Percentiles rank a stretch among this genome's conserved stretches.
Evolutionary conservation across 176 grass and related monocot genomes (phyloP).

Genomic region (Oryza brachyantha): DNA sequence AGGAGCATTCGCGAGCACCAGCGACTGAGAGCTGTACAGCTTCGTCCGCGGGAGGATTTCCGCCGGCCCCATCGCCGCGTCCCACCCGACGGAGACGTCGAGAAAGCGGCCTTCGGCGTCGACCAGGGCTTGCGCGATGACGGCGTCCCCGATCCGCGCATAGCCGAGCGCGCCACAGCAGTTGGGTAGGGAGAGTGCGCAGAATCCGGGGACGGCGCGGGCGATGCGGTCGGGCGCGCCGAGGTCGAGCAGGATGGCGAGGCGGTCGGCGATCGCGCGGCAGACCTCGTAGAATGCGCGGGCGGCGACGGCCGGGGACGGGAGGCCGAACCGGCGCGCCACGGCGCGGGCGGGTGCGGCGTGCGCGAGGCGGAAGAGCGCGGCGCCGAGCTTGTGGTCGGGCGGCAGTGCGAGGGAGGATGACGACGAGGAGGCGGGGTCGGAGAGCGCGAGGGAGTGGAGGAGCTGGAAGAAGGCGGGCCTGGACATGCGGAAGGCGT

Average conservation of each 20-base stretch:
- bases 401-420: conserved; percentile 43
- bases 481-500: conserved; percentile 73
- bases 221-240: conserved; percentile 54
- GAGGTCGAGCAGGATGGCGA: conserved; percentile 60
- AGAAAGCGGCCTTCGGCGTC: conserved; percentile 87
- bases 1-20: conserved; percentile 55
- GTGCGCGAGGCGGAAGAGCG: conserved; percentile 89
- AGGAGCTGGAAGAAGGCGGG: conserved; percentile 71
- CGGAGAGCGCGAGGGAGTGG: conserved; percentile 53
- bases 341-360: conserved; percentile 51
- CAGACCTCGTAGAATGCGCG: conserved; percentile 88
- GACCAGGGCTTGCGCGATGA: conserved; percentile 67
- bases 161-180: conserved; percentile 84
- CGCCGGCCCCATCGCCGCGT: conserved; percentile 39
- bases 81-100: conserved; percentile 81
- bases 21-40: conserved; percentile 42
- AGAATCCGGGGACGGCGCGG: conserved; percentile 70
- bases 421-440: conserved; percentile 15
- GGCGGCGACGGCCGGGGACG: conserved; percentile 45
- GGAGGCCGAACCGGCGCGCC: conserved; percentile 77
- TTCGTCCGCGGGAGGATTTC: conserved; percentile 65
- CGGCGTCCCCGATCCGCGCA: conserved; percentile 45
- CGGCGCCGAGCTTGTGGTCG: conserved; percentile 75
- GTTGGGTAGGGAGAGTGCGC: conserved; percentile 61
- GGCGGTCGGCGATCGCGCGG: conserved; percentile 60